Conservation (phyloP, 148 eudicot species). For the Arctostaphylos glauca region DNA sequence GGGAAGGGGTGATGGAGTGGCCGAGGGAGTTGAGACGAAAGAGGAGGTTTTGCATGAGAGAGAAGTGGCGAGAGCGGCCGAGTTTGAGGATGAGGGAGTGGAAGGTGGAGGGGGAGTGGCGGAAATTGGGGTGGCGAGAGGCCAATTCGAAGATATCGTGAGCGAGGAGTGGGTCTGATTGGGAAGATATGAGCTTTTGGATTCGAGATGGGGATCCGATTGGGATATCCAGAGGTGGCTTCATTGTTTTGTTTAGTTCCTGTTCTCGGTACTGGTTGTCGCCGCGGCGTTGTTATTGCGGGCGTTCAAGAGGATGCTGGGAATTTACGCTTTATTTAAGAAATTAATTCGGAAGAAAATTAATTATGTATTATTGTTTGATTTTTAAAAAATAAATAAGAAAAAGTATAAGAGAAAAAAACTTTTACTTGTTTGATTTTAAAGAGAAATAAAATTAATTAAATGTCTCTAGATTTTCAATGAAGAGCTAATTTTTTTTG, state of each 20-base stretch:
- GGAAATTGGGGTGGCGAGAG: slow-evolving; percentile 63
- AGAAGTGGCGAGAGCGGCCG: slow-evolving; percentile 58
- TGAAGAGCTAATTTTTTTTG: no score
- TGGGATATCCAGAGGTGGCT: slow-evolving; percentile 3
- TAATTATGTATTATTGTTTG: no score
- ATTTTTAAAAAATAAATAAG: no score
- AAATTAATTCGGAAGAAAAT: no score
- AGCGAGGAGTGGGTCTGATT: slow-evolving; percentile 79
- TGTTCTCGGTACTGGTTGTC: no score
- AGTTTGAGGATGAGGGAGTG: slow-evolving; percentile 69
- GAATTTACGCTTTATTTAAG: no score
- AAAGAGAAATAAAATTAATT: no score
- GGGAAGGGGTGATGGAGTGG: slow-evolving; percentile 50
- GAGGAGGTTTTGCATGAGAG: slow-evolving; percentile 57
- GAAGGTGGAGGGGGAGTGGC: slow-evolving; percentile 53
- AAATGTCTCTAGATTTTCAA: no score
- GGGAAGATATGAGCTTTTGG: slow-evolving; percentile 62
- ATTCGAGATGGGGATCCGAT: slow-evolving; percentile 58
- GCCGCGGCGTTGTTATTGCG: no score
- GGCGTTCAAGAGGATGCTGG: no score
- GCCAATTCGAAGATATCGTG: slow-evolving; percentile 86
- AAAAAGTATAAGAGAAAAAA: no score
- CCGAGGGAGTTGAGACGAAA: slow-evolving; percentile 33
- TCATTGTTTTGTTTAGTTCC: not conserved
- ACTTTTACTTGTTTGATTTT: no score